phyloP scores from a whole-genome alignment of 164 flowering plant genomes.

The Kingdonia uniflora region DNA sequence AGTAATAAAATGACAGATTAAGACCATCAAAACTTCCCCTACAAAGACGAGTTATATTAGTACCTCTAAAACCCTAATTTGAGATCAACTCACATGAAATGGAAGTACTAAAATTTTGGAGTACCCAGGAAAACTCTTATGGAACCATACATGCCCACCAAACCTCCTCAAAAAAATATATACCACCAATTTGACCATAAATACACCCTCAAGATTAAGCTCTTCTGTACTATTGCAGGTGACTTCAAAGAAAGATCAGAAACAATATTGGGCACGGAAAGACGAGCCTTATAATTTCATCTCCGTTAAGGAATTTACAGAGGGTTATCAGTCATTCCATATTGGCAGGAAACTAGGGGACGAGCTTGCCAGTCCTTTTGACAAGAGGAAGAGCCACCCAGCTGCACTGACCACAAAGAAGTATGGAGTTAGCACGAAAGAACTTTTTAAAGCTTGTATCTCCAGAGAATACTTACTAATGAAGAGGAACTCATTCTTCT shows the following conservation, averaged over 20 bases:
- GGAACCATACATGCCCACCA: too few relatives aligned
- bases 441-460: constrained; percentile 35
- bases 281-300: constrained; percentile 38
- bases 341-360: constrained; percentile 32
- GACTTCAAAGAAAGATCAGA: constrained; percentile 58
- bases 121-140: too few relatives aligned
- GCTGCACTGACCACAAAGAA: constrained; percentile 38
- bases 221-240: constrained; percentile 22
- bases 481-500: constrained; percentile 51
- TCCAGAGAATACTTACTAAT: constrained; percentile 39
- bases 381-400: constrained; percentile 41
- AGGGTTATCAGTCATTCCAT: constrained; percentile 50
- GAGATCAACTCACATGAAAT: too few relatives aligned
- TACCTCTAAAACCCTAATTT: too few relatives aligned
- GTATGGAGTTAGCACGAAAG: constrained; percentile 35
- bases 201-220: background rate
- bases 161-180: too few relatives aligned
- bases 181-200: too few relatives aligned
- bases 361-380: constrained; percentile 40
- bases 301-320: constrained; percentile 34
- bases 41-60: too few relatives aligned
- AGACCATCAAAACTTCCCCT: too few relatives aligned
- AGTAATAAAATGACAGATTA: too few relatives aligned
- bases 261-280: constrained; percentile 43
- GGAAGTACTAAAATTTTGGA: too few relatives aligned